phyloP scores from a whole-genome alignment of 768 basidiomycete genomes.

The Hirschioporus abietinus region DNA sequence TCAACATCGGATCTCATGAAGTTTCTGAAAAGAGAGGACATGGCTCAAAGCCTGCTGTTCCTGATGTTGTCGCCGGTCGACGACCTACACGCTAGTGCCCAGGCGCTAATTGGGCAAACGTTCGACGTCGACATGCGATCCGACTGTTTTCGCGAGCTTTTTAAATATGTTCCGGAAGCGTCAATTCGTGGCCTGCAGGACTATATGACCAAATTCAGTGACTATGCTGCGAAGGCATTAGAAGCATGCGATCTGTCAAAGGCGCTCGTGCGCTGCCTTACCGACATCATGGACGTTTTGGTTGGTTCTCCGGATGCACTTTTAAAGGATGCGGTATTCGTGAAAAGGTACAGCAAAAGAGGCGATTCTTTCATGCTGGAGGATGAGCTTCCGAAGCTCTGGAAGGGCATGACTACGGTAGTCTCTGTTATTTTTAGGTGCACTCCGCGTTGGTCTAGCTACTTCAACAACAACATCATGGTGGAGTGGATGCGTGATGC shows the following conservation, averaged over 20 bases:
- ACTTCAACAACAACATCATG: slow-evolving; percentile 81
- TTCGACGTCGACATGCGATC: slow-evolving; percentile 86
- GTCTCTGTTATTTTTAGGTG: slow-evolving; percentile 81
- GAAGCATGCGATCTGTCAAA: slow-evolving; percentile 90
- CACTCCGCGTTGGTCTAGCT: slow-evolving; percentile 78
- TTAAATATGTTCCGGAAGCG: slow-evolving; percentile 59
- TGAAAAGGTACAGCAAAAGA: slow-evolving; percentile 36
- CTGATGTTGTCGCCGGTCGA: slow-evolving; percentile 82
- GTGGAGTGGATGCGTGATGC: slow-evolving; percentile 98
- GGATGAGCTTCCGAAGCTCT: slow-evolving; percentile 57
- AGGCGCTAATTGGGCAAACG: slow-evolving; percentile 76
- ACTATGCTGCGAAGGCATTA: slow-evolving; percentile 55
- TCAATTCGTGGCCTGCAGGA: slow-evolving; percentile 65
- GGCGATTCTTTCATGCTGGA: slow-evolving; percentile 26
- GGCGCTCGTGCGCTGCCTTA: slow-evolving; percentile 85
- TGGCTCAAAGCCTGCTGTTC: slow-evolving; percentile 54
- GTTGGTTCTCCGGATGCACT: slow-evolving; percentile 71
- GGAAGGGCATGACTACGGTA: slow-evolving; percentile 76
- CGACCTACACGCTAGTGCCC: slow-evolving; percentile 66
- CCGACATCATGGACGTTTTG: slow-evolving; percentile 86
- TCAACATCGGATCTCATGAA: slow-evolving; percentile 44
- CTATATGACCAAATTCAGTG: slow-evolving; percentile 63
- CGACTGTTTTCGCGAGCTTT: slow-evolving; percentile 80
- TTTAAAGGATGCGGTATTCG: slow-evolving; percentile 49
- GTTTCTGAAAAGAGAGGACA: slow-evolving; percentile 49